Evolutionary conservation across 371 early-diverging fungal genomes (phyloP), one percentile per base, ranked within the genome.

Genomic region (Mucor ambiguus): DNA sequence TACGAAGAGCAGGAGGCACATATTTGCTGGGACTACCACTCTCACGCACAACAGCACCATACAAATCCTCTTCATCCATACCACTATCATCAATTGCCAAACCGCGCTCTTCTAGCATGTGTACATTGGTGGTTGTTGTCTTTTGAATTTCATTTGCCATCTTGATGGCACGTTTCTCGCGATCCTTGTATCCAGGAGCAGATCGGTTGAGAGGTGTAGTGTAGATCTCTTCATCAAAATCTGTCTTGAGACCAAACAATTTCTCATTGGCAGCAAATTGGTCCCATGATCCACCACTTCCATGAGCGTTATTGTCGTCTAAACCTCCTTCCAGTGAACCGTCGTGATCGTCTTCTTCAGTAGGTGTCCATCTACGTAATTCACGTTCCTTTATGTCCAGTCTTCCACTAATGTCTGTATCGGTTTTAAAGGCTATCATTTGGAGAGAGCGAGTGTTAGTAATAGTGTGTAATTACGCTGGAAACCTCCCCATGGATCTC

Each of bases 221-320:
- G 76, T 99, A 99, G 3, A 97, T 70, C 55, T 95, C 93, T 69
- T 98, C 99, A 69, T 98, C 86, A 81, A 93, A 99, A 74, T 96
- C 95, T 1, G 98, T 93, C 29, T 86, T 94, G 60, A 99, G 86
- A 2, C 99, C 99, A 88, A 99, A 99, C 49, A 95, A 80, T 66
- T 85, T 79, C 74, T 97, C 95, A 73, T 99, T 99, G 4, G 86
- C 95, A n/a, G 92, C 95, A 87, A 99, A 99, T 77, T 99, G 99
- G 82, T 99, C 97, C 99, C 99, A 99, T 28, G 82, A 66, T n/a
- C 75, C 67, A 37, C 75, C 67, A 37, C 52, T 9, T 33, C 33
- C 37, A 35, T 35, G 37, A 35, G 37, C 37, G 3, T 35, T 56
- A 20, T 66, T 55, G 16, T 65, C 57, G 60, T 32, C 63, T 37